Conservation (phyloP, 2,329 filamentous ascomycete genomes). For the Tolypocladium pustulatum region DNA sequence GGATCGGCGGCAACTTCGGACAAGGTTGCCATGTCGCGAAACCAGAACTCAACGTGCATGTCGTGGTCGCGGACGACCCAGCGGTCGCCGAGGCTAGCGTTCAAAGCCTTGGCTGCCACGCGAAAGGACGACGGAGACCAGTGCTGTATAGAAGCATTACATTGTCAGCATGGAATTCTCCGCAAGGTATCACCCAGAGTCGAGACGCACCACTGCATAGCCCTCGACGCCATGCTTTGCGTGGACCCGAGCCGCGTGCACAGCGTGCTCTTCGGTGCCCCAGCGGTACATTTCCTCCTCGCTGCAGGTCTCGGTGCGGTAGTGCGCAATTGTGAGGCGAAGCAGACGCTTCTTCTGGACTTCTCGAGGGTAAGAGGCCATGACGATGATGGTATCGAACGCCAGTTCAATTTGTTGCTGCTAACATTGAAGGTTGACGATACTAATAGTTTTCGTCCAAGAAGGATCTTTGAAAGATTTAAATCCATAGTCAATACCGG, state of each 20-base stretch:
- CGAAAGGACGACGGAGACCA: background rate
- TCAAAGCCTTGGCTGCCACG: background rate
- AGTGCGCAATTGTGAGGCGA: background rate
- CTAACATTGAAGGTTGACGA: no score
- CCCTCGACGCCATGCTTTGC: background rate
- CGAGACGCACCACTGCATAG: background rate
- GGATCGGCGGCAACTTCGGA: background rate
- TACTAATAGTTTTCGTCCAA: no score
- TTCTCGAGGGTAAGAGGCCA: background rate
- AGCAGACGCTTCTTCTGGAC: background rate
- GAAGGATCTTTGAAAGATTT: background rate
- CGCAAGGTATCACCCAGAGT: no score
- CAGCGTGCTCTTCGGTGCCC: background rate
- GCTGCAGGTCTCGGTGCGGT: background rate
- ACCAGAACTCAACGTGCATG: constrained; percentile 1
- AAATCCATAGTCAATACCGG: background rate
- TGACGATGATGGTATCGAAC: background rate
- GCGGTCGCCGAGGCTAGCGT: background rate
- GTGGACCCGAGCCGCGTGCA: background rate
- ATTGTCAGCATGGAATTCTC: background rate
- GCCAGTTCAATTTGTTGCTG: background rate
- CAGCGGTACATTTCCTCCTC: background rate
- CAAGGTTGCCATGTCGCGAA: constrained; percentile 1
- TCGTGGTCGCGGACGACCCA: constrained; percentile 2
- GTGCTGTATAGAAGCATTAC: background rate